phyloP scores from a whole-genome alignment of 805 yeast genomes.

The Cyberlindnera euphorbiae region DNA sequence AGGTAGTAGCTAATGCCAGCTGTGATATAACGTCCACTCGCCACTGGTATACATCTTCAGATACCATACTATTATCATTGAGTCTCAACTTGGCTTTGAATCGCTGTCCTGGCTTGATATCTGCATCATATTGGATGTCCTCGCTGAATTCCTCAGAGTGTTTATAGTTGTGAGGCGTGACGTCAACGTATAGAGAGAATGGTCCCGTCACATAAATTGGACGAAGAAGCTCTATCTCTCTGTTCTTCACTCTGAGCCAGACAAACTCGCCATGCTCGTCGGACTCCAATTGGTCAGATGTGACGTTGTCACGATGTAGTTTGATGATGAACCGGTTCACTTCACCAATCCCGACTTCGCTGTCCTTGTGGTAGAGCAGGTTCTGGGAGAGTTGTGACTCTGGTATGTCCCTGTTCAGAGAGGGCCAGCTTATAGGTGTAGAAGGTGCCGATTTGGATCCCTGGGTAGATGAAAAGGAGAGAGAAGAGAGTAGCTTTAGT shows the following conservation, averaged over 20 bases:
- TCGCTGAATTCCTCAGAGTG: constrained; percentile 40
- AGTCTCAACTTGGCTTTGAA: constrained; percentile 52
- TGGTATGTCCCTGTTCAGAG: background rate
- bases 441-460: background rate
- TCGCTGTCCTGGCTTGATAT: constrained; percentile 67
- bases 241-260: constrained; percentile 60
- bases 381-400: too few relatives aligned
- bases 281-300: too few relatives aligned
- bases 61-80: constrained; percentile 38
- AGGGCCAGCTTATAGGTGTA: constrained; percentile 3
- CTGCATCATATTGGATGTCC: constrained; percentile 41
- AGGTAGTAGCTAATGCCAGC: constrained; percentile 62
- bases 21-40: constrained; percentile 77
- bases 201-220: constrained; percentile 92
- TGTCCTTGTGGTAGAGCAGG: constrained; percentile 10
- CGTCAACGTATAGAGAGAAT: constrained; percentile 76
- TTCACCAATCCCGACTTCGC: constrained; percentile 19
- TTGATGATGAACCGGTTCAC: constrained; percentile 17
- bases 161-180: constrained; percentile 61
- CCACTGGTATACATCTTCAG: constrained; percentile 53
- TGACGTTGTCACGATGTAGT: too few relatives aligned
- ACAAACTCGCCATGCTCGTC: constrained; percentile 20
- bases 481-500: constrained; percentile 1
- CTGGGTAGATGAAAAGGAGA: background rate
- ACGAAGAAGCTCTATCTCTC: constrained; percentile 64